phyloP scores from a whole-genome alignment of 192 early-diverging fungal genomes.

The Gonapodya prolifera region DNA sequence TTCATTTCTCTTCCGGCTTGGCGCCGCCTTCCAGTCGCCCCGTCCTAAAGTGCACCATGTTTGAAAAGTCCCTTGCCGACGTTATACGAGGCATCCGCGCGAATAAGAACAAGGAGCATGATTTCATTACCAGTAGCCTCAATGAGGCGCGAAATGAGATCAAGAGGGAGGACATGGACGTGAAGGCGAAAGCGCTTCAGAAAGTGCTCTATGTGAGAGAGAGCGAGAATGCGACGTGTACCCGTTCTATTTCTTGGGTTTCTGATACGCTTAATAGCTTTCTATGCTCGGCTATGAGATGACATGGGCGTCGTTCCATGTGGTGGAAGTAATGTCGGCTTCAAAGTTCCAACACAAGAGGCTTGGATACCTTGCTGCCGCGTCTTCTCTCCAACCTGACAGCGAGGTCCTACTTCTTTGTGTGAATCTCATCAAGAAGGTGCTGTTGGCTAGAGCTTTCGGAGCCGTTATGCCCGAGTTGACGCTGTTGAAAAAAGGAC shows the following conservation, averaged over 20 bases:
- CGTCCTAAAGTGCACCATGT: conserved; percentile 21
- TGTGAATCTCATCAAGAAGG: conserved; percentile 94
- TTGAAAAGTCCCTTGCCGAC: conserved; percentile 75
- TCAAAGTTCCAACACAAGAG: conserved; percentile 74
- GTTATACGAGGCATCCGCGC: conserved; percentile 90
- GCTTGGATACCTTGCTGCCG: conserved; percentile 83
- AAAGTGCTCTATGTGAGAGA: conserved; percentile 66
- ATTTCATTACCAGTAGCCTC: conserved; percentile 72
- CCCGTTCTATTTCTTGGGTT: too few relatives aligned
- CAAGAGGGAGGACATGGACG: conserved; percentile 64
- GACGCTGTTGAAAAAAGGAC: conserved; percentile 57
- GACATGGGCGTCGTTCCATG: conserved; percentile 92
- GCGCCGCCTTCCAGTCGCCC: too few relatives aligned
- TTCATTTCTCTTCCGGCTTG: too few relatives aligned
- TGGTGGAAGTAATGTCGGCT: conserved; percentile 93
- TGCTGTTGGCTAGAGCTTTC: too few relatives aligned
- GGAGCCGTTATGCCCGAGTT: too few relatives aligned
- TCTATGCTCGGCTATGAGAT: conserved; percentile 98
- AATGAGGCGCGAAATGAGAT: conserved; percentile 86
- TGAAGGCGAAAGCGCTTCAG: conserved; percentile 76
- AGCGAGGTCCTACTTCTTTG: conserved; percentile 94
- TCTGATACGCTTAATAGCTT: conserved; percentile 41
- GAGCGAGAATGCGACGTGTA: background rate
- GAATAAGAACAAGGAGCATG: conserved; percentile 75
- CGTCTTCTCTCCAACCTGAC: conserved; percentile 77